Base-by-base conservation (phyloP, 31 red algal genomes). In the Odonthalia washingtoniensis region DNA sequence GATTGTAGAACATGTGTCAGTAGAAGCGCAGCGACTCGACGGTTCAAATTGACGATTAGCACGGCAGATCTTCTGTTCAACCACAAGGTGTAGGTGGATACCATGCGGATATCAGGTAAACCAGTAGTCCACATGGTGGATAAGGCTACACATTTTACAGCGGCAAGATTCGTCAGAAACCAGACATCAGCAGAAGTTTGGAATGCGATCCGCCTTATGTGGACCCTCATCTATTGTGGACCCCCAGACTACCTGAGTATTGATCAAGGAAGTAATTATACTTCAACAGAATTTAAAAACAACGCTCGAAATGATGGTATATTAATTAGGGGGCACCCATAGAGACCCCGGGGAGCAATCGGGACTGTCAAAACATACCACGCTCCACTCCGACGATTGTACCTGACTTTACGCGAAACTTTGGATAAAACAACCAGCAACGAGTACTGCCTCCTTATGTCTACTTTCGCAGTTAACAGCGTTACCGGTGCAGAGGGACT, bases 41-140 rank as follows among this genome's bases (percentile, higher is more conserved):
- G 81, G 52, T 84, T 72, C 81, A 84, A 84, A 35, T n/a, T 84
- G 3, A 63, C 36, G 16, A 2, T 84, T 42, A 67, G 81, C 26
- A 84, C 53, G 14, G 78, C 63, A 21, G 78, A 81, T 32, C 14
- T 81, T 27, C 5, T 44, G 30, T 81, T 18, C 57, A 84, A 72
- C 57, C 81, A 84, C 81, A 1, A 46, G 14, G 81, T 84, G 3
- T 64, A 64, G 5, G 37, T 84, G 3, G 81, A 84, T 35, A 53
- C 73, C 3, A 73, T 84, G 64, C 57, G 61, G 21, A 38, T 84
- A 17, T 41, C 46, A 16, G 0, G 37, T 5, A 40, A 32, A 26
- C 81, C 81, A 3, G 38, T 84, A 28, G 3, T 84, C 32, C 81
- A 84, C 32, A 27, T 40, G 5, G 81, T 84, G 4, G 64, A 73